These are phyloP conservation scores for Trichosporon sp. DNA, from an alignment of 1,284 basidiomycete species.

Conservation along the genomic window DNA sequence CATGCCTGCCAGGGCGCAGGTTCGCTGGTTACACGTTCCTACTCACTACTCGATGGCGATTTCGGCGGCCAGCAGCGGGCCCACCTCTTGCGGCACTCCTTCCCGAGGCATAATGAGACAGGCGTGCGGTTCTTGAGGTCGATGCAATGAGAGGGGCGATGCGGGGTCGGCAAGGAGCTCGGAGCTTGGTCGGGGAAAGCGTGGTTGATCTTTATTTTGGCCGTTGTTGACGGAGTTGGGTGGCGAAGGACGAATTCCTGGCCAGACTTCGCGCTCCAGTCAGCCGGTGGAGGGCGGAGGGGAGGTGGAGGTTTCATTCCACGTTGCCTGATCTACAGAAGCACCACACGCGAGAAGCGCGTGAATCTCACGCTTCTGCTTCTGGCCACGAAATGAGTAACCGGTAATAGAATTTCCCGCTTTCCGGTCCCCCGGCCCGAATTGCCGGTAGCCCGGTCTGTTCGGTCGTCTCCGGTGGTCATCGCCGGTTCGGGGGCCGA, in stretches of 20 bases:
- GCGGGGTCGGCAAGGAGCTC: not conserved
- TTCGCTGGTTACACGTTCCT: not conserved
- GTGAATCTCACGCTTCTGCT: not conserved
- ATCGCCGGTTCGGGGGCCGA: too few relatives aligned
- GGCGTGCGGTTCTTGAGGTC: not conserved
- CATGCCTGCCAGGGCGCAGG: not conserved
- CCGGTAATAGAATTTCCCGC: not conserved
- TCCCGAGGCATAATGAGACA: conserved; percentile 52
- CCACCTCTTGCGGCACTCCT: conserved; percentile 23
- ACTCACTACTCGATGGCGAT: conserved; percentile 35
- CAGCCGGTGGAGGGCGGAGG: not conserved
- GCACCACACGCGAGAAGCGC: not conserved
- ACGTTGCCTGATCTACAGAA: not conserved
- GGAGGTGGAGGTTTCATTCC: not conserved
- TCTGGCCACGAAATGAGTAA: not conserved
- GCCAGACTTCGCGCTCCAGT: too few relatives aligned
- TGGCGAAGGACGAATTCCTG: not conserved
- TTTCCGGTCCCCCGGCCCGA: not conserved
- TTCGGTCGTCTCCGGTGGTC: too few relatives aligned
- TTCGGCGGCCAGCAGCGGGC: conserved; percentile 31
- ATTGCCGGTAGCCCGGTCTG: not conserved
- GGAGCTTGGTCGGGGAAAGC: not conserved
- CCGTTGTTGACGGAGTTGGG: not conserved
- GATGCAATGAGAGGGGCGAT: not conserved
- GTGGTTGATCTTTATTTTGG: not conserved